phyloP scores from a whole-genome alignment of 306 rosid species.

The Elaeagnus macrophylla region DNA sequence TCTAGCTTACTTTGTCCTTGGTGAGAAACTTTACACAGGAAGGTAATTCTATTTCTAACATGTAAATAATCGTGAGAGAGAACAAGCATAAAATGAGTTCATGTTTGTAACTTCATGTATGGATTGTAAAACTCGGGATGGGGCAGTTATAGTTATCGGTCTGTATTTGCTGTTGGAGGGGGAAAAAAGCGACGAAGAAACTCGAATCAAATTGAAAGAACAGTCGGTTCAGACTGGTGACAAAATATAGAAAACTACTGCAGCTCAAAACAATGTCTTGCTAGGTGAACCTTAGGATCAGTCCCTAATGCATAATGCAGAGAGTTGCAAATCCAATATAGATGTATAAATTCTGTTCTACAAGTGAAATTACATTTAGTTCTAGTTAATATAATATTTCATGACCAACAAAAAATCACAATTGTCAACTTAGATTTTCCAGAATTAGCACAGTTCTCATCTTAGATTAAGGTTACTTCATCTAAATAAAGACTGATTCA shows the following conservation, averaged over 20 bases:
- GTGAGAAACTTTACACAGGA: conserved; percentile 70
- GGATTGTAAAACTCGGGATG: conserved; percentile 42
- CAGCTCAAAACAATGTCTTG: conserved; percentile 3
- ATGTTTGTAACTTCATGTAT: neutral
- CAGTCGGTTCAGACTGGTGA: conserved; percentile 12
- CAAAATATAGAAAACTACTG: neutral
- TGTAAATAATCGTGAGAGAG: neutral
- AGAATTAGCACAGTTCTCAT: too few species aligned
- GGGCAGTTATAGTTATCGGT: conserved; percentile 59
- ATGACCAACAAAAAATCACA: too few species aligned
- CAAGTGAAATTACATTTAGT: too few species aligned
- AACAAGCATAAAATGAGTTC: neutral
- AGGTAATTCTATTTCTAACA: conserved; percentile 28
- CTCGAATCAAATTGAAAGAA: conserved; percentile 25
- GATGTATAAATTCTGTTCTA: too few species aligned
- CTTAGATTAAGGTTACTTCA: too few species aligned
- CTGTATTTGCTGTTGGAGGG: conserved; percentile 75
- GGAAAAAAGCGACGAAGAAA: conserved; percentile 45
- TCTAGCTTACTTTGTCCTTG: conserved; percentile 66
- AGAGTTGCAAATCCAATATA: too few species aligned
- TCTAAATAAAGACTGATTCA: too few species aligned
- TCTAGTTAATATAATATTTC: too few species aligned
- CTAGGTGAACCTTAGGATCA: conserved; percentile 15
- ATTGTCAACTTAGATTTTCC: too few species aligned
- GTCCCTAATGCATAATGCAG: too few species aligned